phyloP scores from a whole-genome alignment of 2,329 filamentous ascomycete genomes.

The Orbilia brochopaga region DNA sequence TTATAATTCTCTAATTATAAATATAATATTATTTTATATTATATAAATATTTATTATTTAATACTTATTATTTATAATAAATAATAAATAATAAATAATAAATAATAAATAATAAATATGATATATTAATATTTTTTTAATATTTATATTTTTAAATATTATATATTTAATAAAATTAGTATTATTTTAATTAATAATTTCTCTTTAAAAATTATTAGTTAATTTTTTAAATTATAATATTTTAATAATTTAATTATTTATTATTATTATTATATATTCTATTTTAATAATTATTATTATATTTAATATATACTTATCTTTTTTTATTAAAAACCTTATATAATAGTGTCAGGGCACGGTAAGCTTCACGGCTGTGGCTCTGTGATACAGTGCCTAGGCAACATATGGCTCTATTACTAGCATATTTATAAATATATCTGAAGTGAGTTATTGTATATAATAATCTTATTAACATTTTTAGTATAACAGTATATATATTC shows the following conservation, averaged over 20 bases:
- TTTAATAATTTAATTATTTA: background rate
- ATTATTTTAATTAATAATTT: too few species aligned
- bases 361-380: too few species aligned
- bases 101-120: background rate
- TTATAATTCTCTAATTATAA: conserved; percentile 13
- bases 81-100: too few species aligned
- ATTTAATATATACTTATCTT: background rate
- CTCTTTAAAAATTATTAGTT: background rate
- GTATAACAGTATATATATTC: too few species aligned
- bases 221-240: background rate
- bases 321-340: too few species aligned
- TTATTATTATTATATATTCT: background rate
- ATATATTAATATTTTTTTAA: background rate
- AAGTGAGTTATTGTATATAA: too few species aligned
- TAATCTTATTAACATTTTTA: too few species aligned
- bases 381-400: too few species aligned
- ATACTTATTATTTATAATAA: too few species aligned
- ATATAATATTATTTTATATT: background rate
- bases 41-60: background rate
- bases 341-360: too few species aligned
- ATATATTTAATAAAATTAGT: background rate
- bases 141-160: background rate
- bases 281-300: background rate
- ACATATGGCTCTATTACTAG: too few species aligned
- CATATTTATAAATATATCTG: background rate